Percentiles rank a stretch among this genome's conserved stretches.
These are phyloP conservation scores for Cucumis sativus DNA, from an alignment of 306 rosid genomes.

Conservation along the genomic window Cucumber_9930_V3 NC_026655.2:19598001-19598500, in stretches of 20 bases:
- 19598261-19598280: not conserved
- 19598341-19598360: not conserved
- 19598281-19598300: not conserved
- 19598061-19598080: not conserved
- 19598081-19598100: not conserved
- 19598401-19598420: not conserved
- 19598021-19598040: slow-evolving; percentile 11
- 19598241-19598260: slow-evolving; percentile 1
- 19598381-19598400: not conserved
- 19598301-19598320: slow-evolving; percentile 1
- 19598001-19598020: slow-evolving; percentile 16
- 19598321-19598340: not conserved
- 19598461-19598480: not conserved
- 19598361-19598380: not conserved
- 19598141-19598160: slow-evolving; percentile 69
- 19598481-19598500: not conserved
- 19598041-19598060: not conserved
- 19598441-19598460: not conserved
- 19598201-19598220: not conserved
- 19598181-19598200: slow-evolving; percentile 39
- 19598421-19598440: not conserved
- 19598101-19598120: slow-evolving; percentile 8
- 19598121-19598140: slow-evolving; percentile 12
- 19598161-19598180: slow-evolving; percentile 84
- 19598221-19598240: not conserved